Base-by-base conservation (phyloP, 2,329 filamentous ascomycete genomes). In the Cladophialophora immunda region DNA sequence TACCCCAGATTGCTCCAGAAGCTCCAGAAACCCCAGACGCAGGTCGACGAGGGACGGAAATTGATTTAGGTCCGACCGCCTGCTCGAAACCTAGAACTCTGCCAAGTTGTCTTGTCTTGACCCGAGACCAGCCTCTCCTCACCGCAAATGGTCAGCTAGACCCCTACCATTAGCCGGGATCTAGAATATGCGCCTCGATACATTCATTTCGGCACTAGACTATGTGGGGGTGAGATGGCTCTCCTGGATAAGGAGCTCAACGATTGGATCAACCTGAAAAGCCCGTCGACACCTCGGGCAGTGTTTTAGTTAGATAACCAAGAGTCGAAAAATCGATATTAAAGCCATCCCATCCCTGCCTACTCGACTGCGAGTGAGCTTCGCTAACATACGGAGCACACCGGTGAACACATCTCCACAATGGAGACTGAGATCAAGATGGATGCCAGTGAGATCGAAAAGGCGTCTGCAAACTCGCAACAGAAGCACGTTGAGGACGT, bases 401-500 rank as follows among this genome's bases (percentile, higher is more conserved):
- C 15, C 15, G 36, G 15, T 17, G 15, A 15, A 17, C 36, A 38
- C 15, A 4, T 17, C 4, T 38, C 9, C 36, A 38, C 4, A 38
- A 38, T 38, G 36, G 36, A 38, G 9, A 17, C 36, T 38, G 36
- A 38, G 11, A 15, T 11, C 4, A 38, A 38, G 36, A 38, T 17
- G 36, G 15, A 11, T 17, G 11, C 36, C 8, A 38, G 36, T 15
- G 36, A 38, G 4, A 13, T 38, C 15, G 36, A 38, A 4, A 38
- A 38, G 36, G 36, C 15, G 36, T 38, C 36, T 38, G 36, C 36
- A 17, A 17, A 13, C 15, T 38, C 9, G 9, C 53, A 56, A 5
- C 27, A 19, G 8, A 30, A 13, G 47, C 59, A 55, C 30, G 47
- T 29, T 15, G 59, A 62, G 29, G 59, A 62, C 22, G 29, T 62